phyloP scores from a whole-genome alignment of 75 land plant genomes.

The Pinus albicaulis region DNA sequence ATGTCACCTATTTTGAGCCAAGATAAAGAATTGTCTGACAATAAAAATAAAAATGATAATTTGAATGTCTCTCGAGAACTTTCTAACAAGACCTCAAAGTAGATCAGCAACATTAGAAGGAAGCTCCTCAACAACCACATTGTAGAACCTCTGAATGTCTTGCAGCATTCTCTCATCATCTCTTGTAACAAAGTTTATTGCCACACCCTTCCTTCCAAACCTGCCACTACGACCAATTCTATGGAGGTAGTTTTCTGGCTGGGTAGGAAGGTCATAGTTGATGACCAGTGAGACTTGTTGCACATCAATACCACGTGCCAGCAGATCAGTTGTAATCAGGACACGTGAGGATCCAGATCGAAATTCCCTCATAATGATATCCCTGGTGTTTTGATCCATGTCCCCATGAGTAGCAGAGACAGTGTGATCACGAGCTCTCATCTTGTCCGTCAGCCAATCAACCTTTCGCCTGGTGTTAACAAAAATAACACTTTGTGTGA shows the following conservation, averaged over 20 bases:
- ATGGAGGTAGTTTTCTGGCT: slow-evolving; percentile 63
- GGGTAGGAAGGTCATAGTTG: slow-evolving; percentile 60
- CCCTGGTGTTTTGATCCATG: slow-evolving; percentile 65
- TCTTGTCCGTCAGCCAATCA: slow-evolving; percentile 62
- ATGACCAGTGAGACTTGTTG: slow-evolving; percentile 63
- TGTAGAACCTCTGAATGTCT: slow-evolving; percentile 65
- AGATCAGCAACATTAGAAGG: slow-evolving; percentile 51
- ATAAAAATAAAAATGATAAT: not conserved
- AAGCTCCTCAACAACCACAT: slow-evolving; percentile 59
- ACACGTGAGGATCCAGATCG: slow-evolving; percentile 63
- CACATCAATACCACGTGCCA: slow-evolving; percentile 64
- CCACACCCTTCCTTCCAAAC: slow-evolving; percentile 68
- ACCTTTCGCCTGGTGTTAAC: slow-evolving; percentile 59
- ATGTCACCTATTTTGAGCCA: not conserved
- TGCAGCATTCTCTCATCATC: slow-evolving; percentile 61
- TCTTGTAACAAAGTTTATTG: slow-evolving; percentile 49
- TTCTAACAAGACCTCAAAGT: not conserved
- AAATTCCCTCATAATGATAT: slow-evolving; percentile 62
- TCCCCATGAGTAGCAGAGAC: slow-evolving; percentile 65
- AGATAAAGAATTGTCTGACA: slow-evolving; percentile 9
- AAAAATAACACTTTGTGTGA: slow-evolving; percentile 61
- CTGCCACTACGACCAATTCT: slow-evolving; percentile 61
- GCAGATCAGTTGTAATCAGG: slow-evolving; percentile 52
- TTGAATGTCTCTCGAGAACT: not conserved
- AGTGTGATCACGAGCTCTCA: slow-evolving; percentile 57